Conservation (phyloP, 2,329 filamentous ascomycete species). For the Botrytis deweyae region DNA sequence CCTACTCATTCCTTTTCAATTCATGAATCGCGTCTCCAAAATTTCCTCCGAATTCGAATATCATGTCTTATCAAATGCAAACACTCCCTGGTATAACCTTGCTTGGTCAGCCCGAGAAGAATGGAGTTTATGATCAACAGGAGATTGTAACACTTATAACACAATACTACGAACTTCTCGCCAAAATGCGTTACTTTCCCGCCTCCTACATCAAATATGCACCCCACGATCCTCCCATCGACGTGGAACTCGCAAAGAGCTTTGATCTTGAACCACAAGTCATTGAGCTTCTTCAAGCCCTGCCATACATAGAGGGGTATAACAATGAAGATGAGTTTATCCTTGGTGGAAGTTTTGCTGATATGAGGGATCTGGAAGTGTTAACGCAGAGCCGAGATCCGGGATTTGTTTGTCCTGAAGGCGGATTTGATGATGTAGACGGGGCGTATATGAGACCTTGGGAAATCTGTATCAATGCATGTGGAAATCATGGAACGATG, state of each 20-base stretch:
- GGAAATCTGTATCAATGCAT: slow-evolving; percentile 7
- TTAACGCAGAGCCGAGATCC: slow-evolving; percentile 24
- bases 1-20: neutral
- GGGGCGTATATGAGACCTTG: slow-evolving; percentile 12
- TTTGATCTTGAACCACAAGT: slow-evolving; percentile 22
- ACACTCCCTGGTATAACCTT: neutral
- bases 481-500: neutral
- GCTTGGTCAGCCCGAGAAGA: neutral
- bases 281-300: slow-evolving; percentile 23
- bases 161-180: slow-evolving; percentile 24
- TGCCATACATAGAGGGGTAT: slow-evolving; percentile 22
- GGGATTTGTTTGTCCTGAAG: slow-evolving; percentile 1
- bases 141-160: slow-evolving; percentile 21
- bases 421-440: slow-evolving; percentile 18
- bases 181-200: slow-evolving; percentile 24
- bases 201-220: slow-evolving; percentile 23
- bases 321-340: slow-evolving; percentile 25
- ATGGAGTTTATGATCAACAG: slow-evolving; percentile 1
- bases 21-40: neutral
- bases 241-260: slow-evolving; percentile 17
- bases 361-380: slow-evolving; percentile 16
- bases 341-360: slow-evolving; percentile 23
- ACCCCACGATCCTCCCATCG: slow-evolving; percentile 24
- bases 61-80: slow-evolving; percentile 3
- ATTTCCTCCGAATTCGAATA: neutral